Base-by-base conservation (phyloP, 768 basidiomycete genomes). In the Boletus edulis region DNA sequence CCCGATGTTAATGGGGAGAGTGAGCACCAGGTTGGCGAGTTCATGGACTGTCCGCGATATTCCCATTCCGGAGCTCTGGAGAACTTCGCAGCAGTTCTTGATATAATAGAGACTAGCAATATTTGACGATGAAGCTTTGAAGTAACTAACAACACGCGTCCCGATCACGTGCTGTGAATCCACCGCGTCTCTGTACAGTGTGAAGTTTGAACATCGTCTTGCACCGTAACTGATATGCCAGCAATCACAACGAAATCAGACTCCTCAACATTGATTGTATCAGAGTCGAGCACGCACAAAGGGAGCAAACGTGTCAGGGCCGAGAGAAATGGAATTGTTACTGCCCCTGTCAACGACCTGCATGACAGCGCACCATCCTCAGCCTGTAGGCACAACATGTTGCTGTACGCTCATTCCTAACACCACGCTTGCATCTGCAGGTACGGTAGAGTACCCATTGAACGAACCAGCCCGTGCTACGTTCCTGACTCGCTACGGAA, bases 401-500 rank as follows among this genome's bases (percentile, higher is more conserved):
- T 13, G 14, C 48, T 10, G 6, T 24, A 29, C 27, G 27, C 14
- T 31, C 46, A 22, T 17, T 8, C 2, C 9, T 10, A 17, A 15
- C 32, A 35, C 46, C 18, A 14, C 12, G 22, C 35, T 12, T 29
- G 3, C 31, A n/a, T 34, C 18, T 13, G 27, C n/a, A 64, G 63
- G 55, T 24, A 15, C 46, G 13, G 49, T 56, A 0, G 20, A 46
- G 3, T 64, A 65, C 45, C 67, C 67, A 0, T 27, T 56, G 27
- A 51, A 50, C 8, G 42, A 49, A 18, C 32, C 49, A 4, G 49
- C 62, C 22, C 60, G 70, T 18, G 46, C 38, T n/a, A 18, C 60
- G 4, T 73, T 68, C 52, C 61, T 50, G n/a, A 72, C 63, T 4
- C 46, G 15, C 9, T 56, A 61, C 11, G 69, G 72, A 47, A 73